phyloP scores from a whole-genome alignment of 148 eudicot species.

The Rhododendron henanense region DNA sequence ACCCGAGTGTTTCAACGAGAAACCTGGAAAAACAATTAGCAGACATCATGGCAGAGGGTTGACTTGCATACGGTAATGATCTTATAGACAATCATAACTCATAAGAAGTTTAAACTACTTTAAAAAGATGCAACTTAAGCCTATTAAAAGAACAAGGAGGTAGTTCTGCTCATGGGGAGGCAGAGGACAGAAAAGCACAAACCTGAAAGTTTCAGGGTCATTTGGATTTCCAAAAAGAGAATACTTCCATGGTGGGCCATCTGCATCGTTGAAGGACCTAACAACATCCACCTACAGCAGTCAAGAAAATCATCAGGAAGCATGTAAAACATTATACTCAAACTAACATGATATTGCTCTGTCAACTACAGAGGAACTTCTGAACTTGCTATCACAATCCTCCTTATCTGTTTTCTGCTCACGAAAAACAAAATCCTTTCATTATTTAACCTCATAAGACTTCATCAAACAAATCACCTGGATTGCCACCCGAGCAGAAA shows the following conservation, averaged over 20 bases:
- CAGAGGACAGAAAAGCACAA: conserved; percentile 8
- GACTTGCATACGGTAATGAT: background rate
- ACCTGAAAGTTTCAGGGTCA: conserved; percentile 96
- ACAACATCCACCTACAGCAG: conserved; percentile 78
- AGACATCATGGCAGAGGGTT: background rate
- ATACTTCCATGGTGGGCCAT: conserved; percentile 96
- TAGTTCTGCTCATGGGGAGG: conserved; percentile 1
- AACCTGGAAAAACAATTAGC: background rate
- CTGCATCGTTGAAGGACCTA: conserved; percentile 71
- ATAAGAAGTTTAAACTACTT: background rate
- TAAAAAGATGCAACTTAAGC: background rate
- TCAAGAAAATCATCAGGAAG: background rate
- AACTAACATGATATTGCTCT: background rate
- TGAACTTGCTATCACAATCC: background rate
- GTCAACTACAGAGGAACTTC: background rate
- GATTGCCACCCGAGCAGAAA: conserved; percentile 84
- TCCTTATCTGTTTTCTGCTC: background rate
- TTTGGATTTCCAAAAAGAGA: conserved; percentile 97
- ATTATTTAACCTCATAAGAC: background rate
- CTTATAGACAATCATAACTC: background rate
- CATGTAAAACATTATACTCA: conserved; percentile 4
- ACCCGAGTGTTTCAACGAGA: background rate
- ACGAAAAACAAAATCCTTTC: background rate
- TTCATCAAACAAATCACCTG: conserved; percentile 47
- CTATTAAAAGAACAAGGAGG: conserved; percentile 2